Base-by-base conservation (phyloP, 305 asterid genomes). In the Plantago rigida region DNA sequence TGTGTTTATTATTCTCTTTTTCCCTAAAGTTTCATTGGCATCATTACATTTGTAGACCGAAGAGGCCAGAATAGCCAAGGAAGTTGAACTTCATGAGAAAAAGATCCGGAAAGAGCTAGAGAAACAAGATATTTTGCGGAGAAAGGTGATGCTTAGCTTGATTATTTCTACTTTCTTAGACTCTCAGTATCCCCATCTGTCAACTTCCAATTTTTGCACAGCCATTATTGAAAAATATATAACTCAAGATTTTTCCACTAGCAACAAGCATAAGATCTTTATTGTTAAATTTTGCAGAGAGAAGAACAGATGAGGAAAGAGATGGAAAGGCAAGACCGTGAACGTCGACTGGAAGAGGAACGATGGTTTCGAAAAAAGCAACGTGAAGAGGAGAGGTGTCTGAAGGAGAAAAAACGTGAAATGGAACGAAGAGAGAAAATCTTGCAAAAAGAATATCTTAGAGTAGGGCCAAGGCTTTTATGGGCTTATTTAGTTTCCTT, bases 251-350 rank as follows among this genome's bases (percentile, higher is more conserved):
- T 54, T 45, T n/a, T 28, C 47, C 15, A 11, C 61, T 53, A 7
- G 46, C 13, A 10, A 41, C 46, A 41, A 41, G 46, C 46, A 41
- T 10, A 41, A 9, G 9, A 10, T 41, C 46, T 41, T 41, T 41
- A 41, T 0, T 41, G 13, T 10, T 41, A 5, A 55, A 39, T 60
- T 63, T 70, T 69, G 49, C 67, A 89, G 95, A 84, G 82, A 72
- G 95, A 86, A 60, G 96, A 89, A 71, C 97, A 86, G 73, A 72
- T 86, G 70, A 78, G 73, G 84, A 89, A 83, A 78, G 97, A 89
- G 68, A 82, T 82, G 87, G 97, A 89, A 75, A 82, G 92, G 78
- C 94, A 67, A 64, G 90, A 86, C 34, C 85, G 85, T 41, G 96
- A 89, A 75, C 76, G 93, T 69, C 78, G 86, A 59, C 86, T 75